phyloP scores from a whole-genome alignment of 345 rosid species.

The Mercurialis annua region DNA sequence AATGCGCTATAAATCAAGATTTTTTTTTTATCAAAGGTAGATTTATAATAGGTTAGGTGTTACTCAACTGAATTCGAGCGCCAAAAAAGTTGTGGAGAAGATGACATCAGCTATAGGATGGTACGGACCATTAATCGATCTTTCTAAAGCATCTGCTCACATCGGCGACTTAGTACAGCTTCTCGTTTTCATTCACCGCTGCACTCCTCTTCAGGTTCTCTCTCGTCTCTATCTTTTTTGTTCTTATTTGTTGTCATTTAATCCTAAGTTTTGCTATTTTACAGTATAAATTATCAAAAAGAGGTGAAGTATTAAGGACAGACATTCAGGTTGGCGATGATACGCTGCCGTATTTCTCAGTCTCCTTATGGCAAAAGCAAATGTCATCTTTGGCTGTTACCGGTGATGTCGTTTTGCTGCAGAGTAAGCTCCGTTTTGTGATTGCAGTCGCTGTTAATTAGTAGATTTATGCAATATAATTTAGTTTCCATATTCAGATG shows the following conservation, averaged over 20 bases:
- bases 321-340: conserved; percentile 63
- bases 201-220: conserved; percentile 48
- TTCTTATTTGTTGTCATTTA: neutral
- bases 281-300: conserved; percentile 44
- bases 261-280: too few species aligned
- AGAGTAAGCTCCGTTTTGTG: conserved; percentile 21
- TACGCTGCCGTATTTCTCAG: conserved; percentile 40
- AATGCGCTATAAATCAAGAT: too few species aligned
- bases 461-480: neutral
- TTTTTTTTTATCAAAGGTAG: too few species aligned
- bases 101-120: conserved; percentile 41
- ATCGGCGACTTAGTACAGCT: conserved; percentile 58
- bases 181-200: conserved; percentile 49
- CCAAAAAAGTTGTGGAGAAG: neutral
- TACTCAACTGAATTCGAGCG: neutral
- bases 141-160: conserved; percentile 38
- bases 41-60: too few species aligned
- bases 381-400: conserved; percentile 30
- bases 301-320: conserved; percentile 45
- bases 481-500: conserved; percentile 31
- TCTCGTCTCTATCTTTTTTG: neutral
- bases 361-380: conserved; percentile 51
- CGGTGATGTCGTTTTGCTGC: conserved; percentile 44
- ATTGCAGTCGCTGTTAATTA: neutral
- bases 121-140: conserved; percentile 57